A percentile compares a stretch with the other conserved stretches of the same genome.
Evolutionary conservation across 257 asterid species (phyloP).

Genomic region (Solanum gracilifrons): DNA sequence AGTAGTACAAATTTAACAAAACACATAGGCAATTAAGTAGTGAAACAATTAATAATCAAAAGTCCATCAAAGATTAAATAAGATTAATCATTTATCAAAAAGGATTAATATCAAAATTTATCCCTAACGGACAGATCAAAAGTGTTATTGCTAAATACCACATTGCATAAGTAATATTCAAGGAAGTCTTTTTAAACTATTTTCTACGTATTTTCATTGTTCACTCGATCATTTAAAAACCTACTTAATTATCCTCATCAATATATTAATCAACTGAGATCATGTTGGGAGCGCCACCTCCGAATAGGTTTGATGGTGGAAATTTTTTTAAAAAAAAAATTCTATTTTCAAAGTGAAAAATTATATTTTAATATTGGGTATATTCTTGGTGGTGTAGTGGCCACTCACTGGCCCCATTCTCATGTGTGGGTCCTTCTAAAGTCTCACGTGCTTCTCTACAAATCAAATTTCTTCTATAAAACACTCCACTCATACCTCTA

Average conservation of each 20-base stretch:
- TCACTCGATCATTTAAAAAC: not conserved
- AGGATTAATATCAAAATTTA: not conserved
- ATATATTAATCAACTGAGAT: not conserved
- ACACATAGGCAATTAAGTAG: not conserved
- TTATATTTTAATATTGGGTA: too few relatives aligned
- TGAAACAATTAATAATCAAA: not conserved
- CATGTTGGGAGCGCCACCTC: too few relatives aligned
- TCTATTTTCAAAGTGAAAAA: too few relatives aligned
- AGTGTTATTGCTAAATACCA: not conserved
- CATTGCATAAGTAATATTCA: not conserved
- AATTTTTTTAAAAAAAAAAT: too few relatives aligned
- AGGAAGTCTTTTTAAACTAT: not conserved
- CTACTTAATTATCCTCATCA: not conserved
- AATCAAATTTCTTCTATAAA: not conserved
- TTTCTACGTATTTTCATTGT: not conserved
- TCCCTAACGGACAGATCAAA: not conserved
- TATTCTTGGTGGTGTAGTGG: not conserved
- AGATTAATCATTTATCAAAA: not conserved
- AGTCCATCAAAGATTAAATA: not conserved
- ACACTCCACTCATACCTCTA: slow-evolving; percentile 1
- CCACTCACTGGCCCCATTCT: slow-evolving; percentile 5
- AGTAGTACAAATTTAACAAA: not conserved
- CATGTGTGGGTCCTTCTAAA: not conserved
- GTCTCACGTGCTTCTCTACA: slow-evolving; percentile 14
- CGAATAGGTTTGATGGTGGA: too few relatives aligned